phyloP scores from a whole-genome alignment of 768 basidiomycete genomes.

The Boletus speciosus region DNA sequence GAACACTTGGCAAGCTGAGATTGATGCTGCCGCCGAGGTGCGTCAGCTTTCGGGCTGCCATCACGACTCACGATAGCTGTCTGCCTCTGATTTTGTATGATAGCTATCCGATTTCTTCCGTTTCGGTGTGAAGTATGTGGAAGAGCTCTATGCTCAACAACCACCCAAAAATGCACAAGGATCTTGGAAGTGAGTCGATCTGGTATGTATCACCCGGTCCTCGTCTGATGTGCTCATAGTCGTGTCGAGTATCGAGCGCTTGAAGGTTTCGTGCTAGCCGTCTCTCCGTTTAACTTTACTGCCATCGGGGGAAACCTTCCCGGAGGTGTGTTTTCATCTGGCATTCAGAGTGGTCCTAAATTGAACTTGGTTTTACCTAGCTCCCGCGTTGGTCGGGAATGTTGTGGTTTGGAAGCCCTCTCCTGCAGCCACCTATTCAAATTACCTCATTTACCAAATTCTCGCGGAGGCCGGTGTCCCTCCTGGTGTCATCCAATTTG shows the following conservation, averaged over 20 bases:
- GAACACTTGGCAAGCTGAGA: conserved; percentile 99
- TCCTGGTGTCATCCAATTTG: conserved; percentile 93
- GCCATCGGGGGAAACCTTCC: conserved; percentile 97
- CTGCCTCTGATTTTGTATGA: conserved; percentile 4
- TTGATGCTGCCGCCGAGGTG: conserved; percentile 97
- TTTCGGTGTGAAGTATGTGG: conserved; percentile 95
- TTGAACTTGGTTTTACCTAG: conserved; percentile 33
- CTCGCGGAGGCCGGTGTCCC: conserved; percentile 93
- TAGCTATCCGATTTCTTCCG: conserved; percentile 91
- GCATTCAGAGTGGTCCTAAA: neutral
- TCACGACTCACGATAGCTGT: neutral
- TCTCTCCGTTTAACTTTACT: conserved; percentile 98
- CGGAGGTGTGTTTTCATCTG: conserved; percentile 42
- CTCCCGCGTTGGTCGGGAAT: conserved; percentile 92
- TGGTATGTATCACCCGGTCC: neutral
- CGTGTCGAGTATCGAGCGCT: conserved; percentile 94
- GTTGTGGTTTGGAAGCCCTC: conserved; percentile 97
- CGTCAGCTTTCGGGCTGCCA: conserved; percentile 16
- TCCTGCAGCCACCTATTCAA: conserved; percentile 91
- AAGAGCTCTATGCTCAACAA: conserved; percentile 90
- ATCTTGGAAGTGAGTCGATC: conserved; percentile 82
- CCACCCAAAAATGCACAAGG: conserved; percentile 83
- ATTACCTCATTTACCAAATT: conserved; percentile 89
- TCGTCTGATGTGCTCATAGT: conserved; percentile 40
- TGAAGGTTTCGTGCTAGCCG: conserved; percentile 98